Evolutionary conservation across 768 basidiomycete genomes (phyloP).

Genomic region (Tylopilus sp.): DNA sequence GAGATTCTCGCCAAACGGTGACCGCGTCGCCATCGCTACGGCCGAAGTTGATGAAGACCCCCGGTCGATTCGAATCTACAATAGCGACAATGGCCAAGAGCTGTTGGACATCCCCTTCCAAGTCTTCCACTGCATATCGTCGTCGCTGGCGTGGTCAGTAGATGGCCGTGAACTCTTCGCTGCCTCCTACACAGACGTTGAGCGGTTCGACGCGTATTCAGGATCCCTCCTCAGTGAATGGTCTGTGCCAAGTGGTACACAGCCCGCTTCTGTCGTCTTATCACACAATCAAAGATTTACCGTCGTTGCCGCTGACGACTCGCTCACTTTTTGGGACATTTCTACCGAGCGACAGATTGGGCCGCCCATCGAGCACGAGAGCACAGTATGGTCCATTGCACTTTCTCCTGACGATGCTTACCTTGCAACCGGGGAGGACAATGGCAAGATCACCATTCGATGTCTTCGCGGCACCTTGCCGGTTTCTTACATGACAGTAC

Average conservation of each 20-base stretch:
- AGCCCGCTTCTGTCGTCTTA: not conserved
- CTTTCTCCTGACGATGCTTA: not conserved
- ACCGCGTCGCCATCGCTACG: not conserved
- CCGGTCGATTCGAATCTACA: not conserved
- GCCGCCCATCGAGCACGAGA: not conserved
- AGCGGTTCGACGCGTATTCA: not conserved
- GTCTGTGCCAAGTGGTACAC: not conserved
- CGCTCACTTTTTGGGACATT: not conserved
- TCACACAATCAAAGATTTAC: not conserved
- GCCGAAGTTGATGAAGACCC: not conserved
- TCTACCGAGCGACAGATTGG: not conserved
- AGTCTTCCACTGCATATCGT: not conserved
- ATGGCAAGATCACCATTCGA: not conserved
- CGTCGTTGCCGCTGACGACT: not conserved
- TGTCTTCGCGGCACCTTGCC: not conserved
- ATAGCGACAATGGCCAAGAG: not conserved
- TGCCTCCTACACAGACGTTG: not conserved
- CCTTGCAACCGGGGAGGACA: not conserved
- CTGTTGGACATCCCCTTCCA: not conserved
- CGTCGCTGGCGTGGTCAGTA: not conserved
- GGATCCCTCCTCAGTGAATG: not conserved
- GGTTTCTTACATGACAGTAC: not conserved
- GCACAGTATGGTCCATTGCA: not conserved
- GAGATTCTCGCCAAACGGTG: not conserved
- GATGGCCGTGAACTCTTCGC: not conserved